Conservation (phyloP, 208 protist species). For the Acanthamoeba royreba region DNA sequence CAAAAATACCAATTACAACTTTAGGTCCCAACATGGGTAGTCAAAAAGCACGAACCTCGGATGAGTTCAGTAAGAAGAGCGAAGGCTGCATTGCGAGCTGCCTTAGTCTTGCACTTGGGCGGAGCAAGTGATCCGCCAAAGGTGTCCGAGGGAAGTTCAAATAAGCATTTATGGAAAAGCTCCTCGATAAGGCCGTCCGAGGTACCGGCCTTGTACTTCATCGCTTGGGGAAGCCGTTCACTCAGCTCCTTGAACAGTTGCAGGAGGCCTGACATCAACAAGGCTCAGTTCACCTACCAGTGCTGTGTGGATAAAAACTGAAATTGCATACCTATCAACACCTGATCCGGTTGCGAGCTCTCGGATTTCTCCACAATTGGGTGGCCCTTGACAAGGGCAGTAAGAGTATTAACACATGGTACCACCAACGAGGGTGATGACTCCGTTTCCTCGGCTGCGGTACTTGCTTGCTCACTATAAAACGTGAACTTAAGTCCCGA, state of each 20-base stretch:
- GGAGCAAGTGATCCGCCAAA: constrained; percentile 58
- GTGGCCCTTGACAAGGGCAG: constrained; percentile 47
- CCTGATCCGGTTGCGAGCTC: constrained; percentile 3
- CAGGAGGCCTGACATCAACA: background rate
- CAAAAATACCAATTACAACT: background rate
- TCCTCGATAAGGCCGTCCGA: background rate
- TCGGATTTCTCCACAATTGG: constrained; percentile 63
- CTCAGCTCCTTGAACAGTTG: background rate
- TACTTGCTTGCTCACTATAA: too few relatives aligned
- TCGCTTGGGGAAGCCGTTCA: background rate
- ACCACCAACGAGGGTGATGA: background rate
- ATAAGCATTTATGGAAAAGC: constrained; percentile 74
- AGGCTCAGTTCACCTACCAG: too few relatives aligned
- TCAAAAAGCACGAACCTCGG: background rate
- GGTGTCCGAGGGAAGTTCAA: constrained; percentile 69
- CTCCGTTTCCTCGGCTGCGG: too few relatives aligned
- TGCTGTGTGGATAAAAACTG: too few relatives aligned
- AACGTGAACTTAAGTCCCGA: too few relatives aligned
- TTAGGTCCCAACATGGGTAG: background rate
- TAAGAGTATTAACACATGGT: background rate
- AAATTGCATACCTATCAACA: constrained; percentile 51
- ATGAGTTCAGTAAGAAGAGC: constrained; percentile 66
- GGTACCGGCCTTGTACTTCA: background rate
- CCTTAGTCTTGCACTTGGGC: constrained; percentile 80
- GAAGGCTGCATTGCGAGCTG: constrained; percentile 63